Evolutionary conservation across 345 rosid genomes (phyloP), one percentile per base, ranked within the genome.

Genomic region (Populus alba): DNA sequence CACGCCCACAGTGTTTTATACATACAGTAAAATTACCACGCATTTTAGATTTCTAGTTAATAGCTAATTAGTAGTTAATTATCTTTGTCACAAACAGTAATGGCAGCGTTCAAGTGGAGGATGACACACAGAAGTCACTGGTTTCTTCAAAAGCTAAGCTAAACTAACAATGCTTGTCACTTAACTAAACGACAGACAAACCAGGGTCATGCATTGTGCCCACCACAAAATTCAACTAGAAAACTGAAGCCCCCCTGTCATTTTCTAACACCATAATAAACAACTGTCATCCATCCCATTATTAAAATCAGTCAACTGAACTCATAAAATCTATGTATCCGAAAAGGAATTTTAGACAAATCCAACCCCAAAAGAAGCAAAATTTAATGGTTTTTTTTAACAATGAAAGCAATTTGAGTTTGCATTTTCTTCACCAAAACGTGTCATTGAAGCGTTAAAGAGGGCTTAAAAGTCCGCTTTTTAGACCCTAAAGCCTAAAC

Each of bases 381-480:
- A 62, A 75, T 65, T 51, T 35, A 22, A 9, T 5, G 65, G 35
- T 33, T 71, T 62, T 71, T 62, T 47, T 43, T 20, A 38, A 3
- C 11, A 51, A 7, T 11, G 35, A 68, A 82, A 77, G 66, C 38
- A 51, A 78, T 55, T 9, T 33, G 15, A 8, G 15, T 10, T 41
- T 11, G 29, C 4, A 4, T 55, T 65, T 71, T 45, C 68, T 72
- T 72, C 76, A 12, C 29, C 4, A 23, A 51, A 1, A 66, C 76
- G 57, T 39, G 71, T 35, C 22, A 1, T 17, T 69, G 66, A 75
- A 68, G 20, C 20, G 18, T 35, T n/a, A 68, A 80, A 49, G 75
- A 77, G 70, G 77, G 76, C 75, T 71, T 81, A 22, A 78, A 38
- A 83, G 85, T 57, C 71, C 71, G 62, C 72, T 17, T 76, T 25